These are phyloP conservation scores for Coemansia sp. DNA, from an alignment of 192 early-diverging fungal genomes.

Conservation along the genomic window DNA sequence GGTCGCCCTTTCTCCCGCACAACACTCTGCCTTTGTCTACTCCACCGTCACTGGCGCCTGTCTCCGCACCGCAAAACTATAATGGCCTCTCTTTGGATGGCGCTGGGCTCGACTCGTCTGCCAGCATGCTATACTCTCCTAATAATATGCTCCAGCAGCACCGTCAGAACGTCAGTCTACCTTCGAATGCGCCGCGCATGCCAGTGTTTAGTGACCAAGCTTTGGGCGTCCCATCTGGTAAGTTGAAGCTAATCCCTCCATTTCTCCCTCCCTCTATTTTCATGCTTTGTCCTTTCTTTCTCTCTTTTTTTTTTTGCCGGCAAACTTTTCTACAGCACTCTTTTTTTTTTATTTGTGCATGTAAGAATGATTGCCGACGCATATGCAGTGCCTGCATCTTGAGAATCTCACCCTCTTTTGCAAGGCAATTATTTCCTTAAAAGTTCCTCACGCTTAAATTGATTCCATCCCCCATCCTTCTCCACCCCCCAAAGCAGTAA, in stretches of 20 bases:
- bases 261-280: not conserved
- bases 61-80: conserved; percentile 3
- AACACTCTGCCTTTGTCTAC: not conserved
- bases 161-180: conserved; percentile 10
- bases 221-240: conserved; percentile 19
- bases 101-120: conserved; percentile 1
- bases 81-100: conserved; percentile 11
- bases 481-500: conserved; percentile 2
- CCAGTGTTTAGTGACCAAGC: conserved; percentile 20
- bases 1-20: not conserved
- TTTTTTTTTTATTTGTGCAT: not conserved
- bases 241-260: conserved; percentile 15
- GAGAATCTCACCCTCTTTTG: not conserved
- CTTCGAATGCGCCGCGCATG: conserved; percentile 9
- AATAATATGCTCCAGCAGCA: not conserved
- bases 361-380: not conserved
- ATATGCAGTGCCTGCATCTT: not conserved
- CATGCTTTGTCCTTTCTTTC: not conserved
- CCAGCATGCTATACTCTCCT: not conserved
- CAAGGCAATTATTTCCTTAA: conserved; percentile 10
- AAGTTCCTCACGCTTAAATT: not conserved
- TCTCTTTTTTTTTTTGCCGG: not conserved
- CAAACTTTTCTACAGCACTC: not conserved
- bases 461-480: not conserved
- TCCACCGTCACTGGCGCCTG: not conserved